Conservation (phyloP, 441 rosid species). For the Jatropha podagrica region DNA sequence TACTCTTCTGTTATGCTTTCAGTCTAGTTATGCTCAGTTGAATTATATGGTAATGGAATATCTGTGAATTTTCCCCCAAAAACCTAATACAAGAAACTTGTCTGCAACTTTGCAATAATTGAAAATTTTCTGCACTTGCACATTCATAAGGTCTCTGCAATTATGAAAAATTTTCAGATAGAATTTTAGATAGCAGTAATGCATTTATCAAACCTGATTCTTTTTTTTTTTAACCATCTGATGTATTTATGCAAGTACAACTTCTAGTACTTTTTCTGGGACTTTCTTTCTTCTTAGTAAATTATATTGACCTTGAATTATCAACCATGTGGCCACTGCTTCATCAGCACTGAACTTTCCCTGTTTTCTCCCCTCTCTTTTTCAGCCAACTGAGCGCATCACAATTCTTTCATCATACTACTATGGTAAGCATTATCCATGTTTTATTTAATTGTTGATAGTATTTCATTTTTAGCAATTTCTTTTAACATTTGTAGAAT, state of each 20-base stretch:
- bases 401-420: conserved; percentile 86
- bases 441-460: conserved; percentile 13
- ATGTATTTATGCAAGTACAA: conserved; percentile 4
- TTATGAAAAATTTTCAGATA: not conserved
- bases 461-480: conserved; percentile 10
- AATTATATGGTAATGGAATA: not conserved
- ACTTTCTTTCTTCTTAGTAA: conserved; percentile 4
- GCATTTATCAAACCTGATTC: not conserved
- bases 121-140: not conserved
- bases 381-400: conserved; percentile 87
- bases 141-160: not conserved
- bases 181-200: not conserved
- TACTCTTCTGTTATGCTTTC: conserved; percentile 32
- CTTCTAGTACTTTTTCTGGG: not conserved
- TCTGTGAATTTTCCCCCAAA: not conserved
- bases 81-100: not conserved
- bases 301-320: conserved; percentile 2
- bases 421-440: conserved; percentile 58
- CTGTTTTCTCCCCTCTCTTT: not conserved
- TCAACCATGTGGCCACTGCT: conserved; percentile 8
- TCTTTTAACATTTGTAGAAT: not conserved
- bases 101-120: not conserved
- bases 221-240: not conserved
- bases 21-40: not conserved
- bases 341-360: conserved; percentile 16